Conservation (phyloP, 208 protist genomes). For the Leptomonas pyrrhocoris region DNA sequence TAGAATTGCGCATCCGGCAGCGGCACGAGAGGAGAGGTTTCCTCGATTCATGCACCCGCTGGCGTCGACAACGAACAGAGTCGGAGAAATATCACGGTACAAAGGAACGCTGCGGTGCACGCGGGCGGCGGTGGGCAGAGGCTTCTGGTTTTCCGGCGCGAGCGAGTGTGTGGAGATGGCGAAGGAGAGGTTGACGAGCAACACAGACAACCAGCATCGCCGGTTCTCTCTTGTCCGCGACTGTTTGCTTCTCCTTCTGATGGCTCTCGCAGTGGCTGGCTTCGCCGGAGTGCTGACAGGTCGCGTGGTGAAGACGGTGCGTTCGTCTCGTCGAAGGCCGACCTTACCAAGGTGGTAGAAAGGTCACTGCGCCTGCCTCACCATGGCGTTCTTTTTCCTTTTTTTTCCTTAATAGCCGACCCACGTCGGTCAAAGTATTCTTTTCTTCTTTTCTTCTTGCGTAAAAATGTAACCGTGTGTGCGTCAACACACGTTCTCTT, state of each 20-base stretch:
- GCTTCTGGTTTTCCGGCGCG: slow-evolving; percentile 12
- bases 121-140: neutral
- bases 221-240: neutral
- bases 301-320: slow-evolving; percentile 6
- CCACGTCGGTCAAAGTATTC: neutral
- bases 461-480: too few relatives aligned
- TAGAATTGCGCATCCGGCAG: neutral
- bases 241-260: neutral
- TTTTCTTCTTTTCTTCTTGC: neutral
- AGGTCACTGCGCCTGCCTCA: too few relatives aligned
- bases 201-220: neutral
- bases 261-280: neutral
- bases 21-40: neutral
- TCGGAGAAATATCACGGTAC: slow-evolving; percentile 4
- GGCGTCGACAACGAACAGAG: neutral
- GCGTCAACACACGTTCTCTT: too few relatives aligned
- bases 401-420: neutral
- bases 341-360: neutral
- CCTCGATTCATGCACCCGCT: neutral
- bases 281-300: slow-evolving; percentile 1
- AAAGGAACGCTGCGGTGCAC: slow-evolving; percentile 17
- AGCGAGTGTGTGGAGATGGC: slow-evolving; percentile 6
- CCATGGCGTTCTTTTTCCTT: neutral
- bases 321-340: neutral
- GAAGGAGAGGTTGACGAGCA: neutral